These are phyloP conservation scores for Boeremia lycopersici DNA, from an alignment of 2,329 filamentous ascomycete genomes.

Conservation along the genomic window DNA sequence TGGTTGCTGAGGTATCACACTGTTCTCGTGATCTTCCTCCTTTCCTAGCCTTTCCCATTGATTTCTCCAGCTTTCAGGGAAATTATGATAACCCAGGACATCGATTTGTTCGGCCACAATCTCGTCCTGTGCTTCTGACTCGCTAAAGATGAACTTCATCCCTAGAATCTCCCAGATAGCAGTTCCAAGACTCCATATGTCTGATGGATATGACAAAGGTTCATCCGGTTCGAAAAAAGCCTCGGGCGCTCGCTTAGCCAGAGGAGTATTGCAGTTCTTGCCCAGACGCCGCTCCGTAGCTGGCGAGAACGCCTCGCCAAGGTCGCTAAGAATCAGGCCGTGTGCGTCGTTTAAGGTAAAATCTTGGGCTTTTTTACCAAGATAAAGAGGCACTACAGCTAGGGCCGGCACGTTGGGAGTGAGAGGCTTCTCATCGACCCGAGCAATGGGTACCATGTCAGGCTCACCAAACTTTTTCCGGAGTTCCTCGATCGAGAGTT, in stretches of 20 bases:
- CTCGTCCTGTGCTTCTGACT: slow-evolving; percentile 14
- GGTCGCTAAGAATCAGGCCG: slow-evolving; percentile 17
- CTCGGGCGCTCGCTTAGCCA: slow-evolving; percentile 18
- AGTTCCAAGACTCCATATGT: slow-evolving; percentile 20
- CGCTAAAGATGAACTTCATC: slow-evolving; percentile 19
- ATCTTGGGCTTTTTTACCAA: slow-evolving; percentile 15
- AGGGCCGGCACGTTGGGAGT: slow-evolving; percentile 8
- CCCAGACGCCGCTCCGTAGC: slow-evolving; percentile 17
- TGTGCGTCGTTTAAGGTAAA: slow-evolving; percentile 16
- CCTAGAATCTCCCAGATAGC: slow-evolving; percentile 23
- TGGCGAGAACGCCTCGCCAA: slow-evolving; percentile 18
- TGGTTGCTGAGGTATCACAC: slow-evolving; percentile 5
- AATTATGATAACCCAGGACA: slow-evolving; percentile 15
- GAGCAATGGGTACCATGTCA: slow-evolving; percentile 13
- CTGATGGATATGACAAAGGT: slow-evolving; percentile 17
- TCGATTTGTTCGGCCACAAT: slow-evolving; percentile 19
- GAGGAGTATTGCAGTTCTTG: slow-evolving; percentile 13
- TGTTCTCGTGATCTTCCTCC: neutral
- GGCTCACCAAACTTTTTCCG: slow-evolving; percentile 15
- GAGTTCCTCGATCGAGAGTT: slow-evolving; percentile 13
- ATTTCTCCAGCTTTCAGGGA: slow-evolving; percentile 13
- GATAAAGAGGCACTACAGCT: slow-evolving; percentile 18
- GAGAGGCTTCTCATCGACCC: slow-evolving; percentile 12
- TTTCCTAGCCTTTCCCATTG: slow-evolving; percentile 13
- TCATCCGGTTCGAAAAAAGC: slow-evolving; percentile 17